phyloP scores from a whole-genome alignment of 257 asterid genomes.

The Gentiana dahurica region DNA sequence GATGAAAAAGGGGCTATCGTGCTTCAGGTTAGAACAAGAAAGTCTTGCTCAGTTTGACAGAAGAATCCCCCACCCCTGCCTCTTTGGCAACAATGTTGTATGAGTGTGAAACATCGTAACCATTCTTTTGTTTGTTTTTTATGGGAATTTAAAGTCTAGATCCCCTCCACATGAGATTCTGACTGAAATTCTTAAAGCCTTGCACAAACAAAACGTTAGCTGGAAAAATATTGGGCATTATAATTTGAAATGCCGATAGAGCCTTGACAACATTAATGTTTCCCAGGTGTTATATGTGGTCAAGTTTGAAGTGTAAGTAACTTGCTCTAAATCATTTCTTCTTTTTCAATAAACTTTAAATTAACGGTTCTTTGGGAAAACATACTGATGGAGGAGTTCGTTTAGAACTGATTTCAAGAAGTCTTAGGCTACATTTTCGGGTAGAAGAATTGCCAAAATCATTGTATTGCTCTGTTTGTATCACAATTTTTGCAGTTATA shows the following conservation, averaged over 20 bases:
- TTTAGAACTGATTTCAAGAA: too few species aligned
- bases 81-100: neutral
- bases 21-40: constrained; percentile 59
- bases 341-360: too few species aligned
- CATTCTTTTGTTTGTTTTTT: constrained; percentile 4
- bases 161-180: constrained; percentile 94
- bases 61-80: neutral
- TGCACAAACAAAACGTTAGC: constrained; percentile 59
- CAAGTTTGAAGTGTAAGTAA: constrained; percentile 92
- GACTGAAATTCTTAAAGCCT: constrained; percentile 86
- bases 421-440: too few species aligned
- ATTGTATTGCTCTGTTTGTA: too few species aligned
- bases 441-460: too few species aligned
- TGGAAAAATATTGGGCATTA: constrained; percentile 87
- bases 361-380: too few species aligned
- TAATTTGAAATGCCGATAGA: constrained; percentile 90
- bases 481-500: too few species aligned
- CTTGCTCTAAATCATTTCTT: too few species aligned
- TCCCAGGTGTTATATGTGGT: constrained; percentile 39
- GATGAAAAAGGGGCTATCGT: constrained; percentile 96
- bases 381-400: too few species aligned
- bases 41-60: neutral
- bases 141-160: constrained; percentile 46
- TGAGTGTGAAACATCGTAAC: neutral
- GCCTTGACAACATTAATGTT: constrained; percentile 41